phyloP scores from a whole-genome alignment of 306 rosid genomes.

The Abrus pulchellus region DNA sequence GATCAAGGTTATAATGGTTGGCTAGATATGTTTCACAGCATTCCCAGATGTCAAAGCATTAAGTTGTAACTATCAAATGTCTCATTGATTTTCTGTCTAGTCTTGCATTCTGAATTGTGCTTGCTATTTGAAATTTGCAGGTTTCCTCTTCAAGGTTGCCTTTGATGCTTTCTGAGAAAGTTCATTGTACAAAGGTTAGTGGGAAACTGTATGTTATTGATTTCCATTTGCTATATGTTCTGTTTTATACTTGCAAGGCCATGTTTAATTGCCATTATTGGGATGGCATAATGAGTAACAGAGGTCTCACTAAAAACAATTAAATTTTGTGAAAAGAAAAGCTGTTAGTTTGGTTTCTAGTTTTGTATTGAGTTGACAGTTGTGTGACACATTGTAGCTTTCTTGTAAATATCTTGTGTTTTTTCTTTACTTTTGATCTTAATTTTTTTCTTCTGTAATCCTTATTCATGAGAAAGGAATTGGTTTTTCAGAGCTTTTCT shows the following conservation, averaged over 20 bases:
- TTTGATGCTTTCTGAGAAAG: slow-evolving; percentile 90
- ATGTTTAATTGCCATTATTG: slow-evolving; percentile 25
- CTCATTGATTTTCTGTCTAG: slow-evolving; percentile 35
- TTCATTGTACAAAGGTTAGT: slow-evolving; percentile 83
- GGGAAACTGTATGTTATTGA: slow-evolving; percentile 33
- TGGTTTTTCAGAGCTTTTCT: slow-evolving; percentile 40
- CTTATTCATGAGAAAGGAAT: slow-evolving; percentile 40
- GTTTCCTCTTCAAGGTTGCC: slow-evolving; percentile 86
- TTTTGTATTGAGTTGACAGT: slow-evolving; percentile 32
- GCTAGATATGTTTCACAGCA: slow-evolving; percentile 16
- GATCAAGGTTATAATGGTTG: slow-evolving; percentile 18
- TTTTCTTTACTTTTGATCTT: slow-evolving; percentile 19
- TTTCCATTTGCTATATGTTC: slow-evolving; percentile 31
- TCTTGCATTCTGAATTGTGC: slow-evolving; percentile 45
- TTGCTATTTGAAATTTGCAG: slow-evolving; percentile 58
- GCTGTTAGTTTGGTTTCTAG: slow-evolving; percentile 22
- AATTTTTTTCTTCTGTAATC: neutral
- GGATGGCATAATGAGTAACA: slow-evolving; percentile 18
- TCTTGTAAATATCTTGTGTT: neutral
- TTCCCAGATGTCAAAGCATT: slow-evolving; percentile 17
- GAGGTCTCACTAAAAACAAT: slow-evolving; percentile 32
- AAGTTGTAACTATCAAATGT: slow-evolving; percentile 36
- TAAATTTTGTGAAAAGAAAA: slow-evolving; percentile 13
- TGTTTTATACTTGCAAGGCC: slow-evolving; percentile 24
- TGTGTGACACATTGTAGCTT: neutral